A percentile compares a stretch with the other conserved stretches of the same genome.
Conservation (phyloP, 2,329 filamentous ascomycete species). For the Fusarium mundagurra region DNA sequence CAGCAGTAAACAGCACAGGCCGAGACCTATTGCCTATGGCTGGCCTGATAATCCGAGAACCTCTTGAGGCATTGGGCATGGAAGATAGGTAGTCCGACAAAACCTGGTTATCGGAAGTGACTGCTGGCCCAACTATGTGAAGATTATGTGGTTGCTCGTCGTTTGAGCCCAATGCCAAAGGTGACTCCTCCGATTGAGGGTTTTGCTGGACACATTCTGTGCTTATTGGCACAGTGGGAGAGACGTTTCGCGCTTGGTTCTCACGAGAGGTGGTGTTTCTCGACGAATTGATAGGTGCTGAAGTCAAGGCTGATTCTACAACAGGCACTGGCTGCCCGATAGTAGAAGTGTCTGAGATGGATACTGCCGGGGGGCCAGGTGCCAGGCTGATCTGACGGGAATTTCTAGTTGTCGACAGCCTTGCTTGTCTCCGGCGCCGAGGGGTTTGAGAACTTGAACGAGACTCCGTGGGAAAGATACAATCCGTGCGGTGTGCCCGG, state of each 20-base stretch:
- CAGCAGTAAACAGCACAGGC: conserved; percentile 58
- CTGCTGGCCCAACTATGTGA: conserved; percentile 68
- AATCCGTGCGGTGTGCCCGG: conserved; percentile 66
- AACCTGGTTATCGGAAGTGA: conserved; percentile 68
- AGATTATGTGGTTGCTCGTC: conserved; percentile 54
- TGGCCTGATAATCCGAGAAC: conserved; percentile 45
- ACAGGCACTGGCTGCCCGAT: background rate
- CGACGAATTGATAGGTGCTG: background rate
- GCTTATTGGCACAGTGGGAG: background rate
- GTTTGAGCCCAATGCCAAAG: conserved; percentile 44
- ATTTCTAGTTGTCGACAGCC: background rate
- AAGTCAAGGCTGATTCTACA: background rate
- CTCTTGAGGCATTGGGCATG: conserved; percentile 44
- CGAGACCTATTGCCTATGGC: conserved; percentile 45
- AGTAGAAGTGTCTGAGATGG: background rate
- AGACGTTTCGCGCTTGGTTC: background rate
- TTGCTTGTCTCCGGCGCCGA: conserved; percentile 21
- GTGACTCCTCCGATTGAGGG: conserved; percentile 36
- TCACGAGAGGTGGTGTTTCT: background rate
- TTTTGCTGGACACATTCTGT: background rate
- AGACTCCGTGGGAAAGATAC: conserved; percentile 59
- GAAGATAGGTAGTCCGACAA: conserved; percentile 65
- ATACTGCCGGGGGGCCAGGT: background rate
- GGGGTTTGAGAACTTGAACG: conserved; percentile 33
- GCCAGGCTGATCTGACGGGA: background rate